Evolutionary conservation across 176 grass and related monocot genomes (phyloP).

Genomic region (Dendrocalamus sinicus): DNA sequence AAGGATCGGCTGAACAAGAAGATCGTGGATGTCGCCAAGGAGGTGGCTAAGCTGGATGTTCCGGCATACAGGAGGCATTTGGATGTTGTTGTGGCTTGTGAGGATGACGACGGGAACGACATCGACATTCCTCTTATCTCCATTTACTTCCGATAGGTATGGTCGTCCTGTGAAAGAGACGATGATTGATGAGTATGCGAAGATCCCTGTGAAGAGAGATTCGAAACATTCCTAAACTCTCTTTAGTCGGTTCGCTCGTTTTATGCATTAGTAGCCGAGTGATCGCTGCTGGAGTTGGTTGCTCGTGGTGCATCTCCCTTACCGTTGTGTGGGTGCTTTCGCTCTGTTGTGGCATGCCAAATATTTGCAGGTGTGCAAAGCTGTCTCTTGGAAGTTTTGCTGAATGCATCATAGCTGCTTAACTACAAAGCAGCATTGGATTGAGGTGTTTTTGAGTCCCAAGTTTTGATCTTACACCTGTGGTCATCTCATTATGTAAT

Average conservation of each 20-base stretch:
- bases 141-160: conserved; percentile 68
- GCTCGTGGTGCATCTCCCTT: conserved; percentile 7
- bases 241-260: background rate
- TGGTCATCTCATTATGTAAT: background rate
- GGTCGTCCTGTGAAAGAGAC: conserved; percentile 2
- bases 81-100: conserved; percentile 71
- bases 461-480: background rate
- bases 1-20: conserved; percentile 69
- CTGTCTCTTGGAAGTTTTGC: conserved; percentile 1
- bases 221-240: background rate
- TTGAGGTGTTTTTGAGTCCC: background rate
- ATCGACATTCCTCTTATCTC: conserved; percentile 79
- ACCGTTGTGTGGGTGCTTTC: conserved; percentile 7
- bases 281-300: conserved; percentile 30
- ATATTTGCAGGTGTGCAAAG: conserved; percentile 50
- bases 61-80: conserved; percentile 62
- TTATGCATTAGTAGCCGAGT: background rate
- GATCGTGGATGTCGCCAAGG: conserved; percentile 63
- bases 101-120: conserved; percentile 57
- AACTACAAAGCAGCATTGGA: background rate
- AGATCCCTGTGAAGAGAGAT: background rate
- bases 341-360: conserved; percentile 45
- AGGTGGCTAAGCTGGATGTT: conserved; percentile 62
- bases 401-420: background rate
- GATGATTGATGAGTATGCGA: background rate